Base-by-base conservation (phyloP, 176 grass and related monocot genomes). In the Saccharum spontaneum region DNA sequence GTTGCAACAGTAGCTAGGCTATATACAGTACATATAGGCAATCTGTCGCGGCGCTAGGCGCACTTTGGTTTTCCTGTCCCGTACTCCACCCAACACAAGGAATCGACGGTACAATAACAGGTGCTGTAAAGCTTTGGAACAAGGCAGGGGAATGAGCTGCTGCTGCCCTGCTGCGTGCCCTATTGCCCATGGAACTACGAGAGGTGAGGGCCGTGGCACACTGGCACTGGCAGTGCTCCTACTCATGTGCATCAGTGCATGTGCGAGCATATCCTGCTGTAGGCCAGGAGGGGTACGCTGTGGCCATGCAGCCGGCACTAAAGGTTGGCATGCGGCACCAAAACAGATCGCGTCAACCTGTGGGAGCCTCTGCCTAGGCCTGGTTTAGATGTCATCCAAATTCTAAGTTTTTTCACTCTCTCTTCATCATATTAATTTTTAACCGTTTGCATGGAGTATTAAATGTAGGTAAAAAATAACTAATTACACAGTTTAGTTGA, bases 271-370 rank as follows among this genome's bases (percentile, higher is more conserved):
- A 7, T 38, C 37, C 0, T 7, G 37, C 37, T 38, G 37, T 38
- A 38, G 37, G 1, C 33, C 33, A 34, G 33, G 33, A 34, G 34
- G 34, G 37, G 37, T 38, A 38, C 37, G 37, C 37, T 38, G 37
- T 34, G 44, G 46, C 46, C 46, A 48, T 48, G 46, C 46, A 15
- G 46, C 46, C 46, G 45, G 45, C 45, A 48, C 45, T 50, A 41
- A 50, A 71, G 41, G 67, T 70, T 67, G 78, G 66, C 15, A 67
- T 28, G 28, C 28, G 14, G 6, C 74, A 65, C 59, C 59, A 61
- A 62, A 62, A 15, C 43, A 82, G 64, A 78, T 79, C 88, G 68
- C 48, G 48, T 87, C 84, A 83, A 81, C 50, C 82, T 57, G 88
- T 86, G 63, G 3, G 44, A 76, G 40, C 66, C 49, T 18, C 15